Base-by-base conservation (phyloP, 2,329 filamentous ascomycete species). In the Beauveria pseudobassiana region DNA sequence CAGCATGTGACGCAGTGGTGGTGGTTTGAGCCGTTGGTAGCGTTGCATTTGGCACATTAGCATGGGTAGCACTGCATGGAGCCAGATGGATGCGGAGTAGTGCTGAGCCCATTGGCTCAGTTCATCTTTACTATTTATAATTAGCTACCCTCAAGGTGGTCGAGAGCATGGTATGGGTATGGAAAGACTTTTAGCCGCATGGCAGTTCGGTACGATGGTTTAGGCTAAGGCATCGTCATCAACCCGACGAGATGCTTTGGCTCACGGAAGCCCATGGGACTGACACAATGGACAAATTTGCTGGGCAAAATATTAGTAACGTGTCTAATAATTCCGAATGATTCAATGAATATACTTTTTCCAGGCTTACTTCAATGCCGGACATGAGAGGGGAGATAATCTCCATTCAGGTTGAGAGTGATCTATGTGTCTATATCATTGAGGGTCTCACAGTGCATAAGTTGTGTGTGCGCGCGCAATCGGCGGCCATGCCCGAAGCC, bases 51-150 rank as follows among this genome's bases (percentile, higher is more conserved):
- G 43, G 59, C 28, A 53, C 26, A 26, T 16, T 46, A 18, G n/a
- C 40, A 46, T 38, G 48, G 57, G 58, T 60, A 45, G 28, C 58
- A 60, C 49, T 48, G 49, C 40, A 60, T 46, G 40, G 58, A 22
- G 20, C 28, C 58, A 30, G 42, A 54, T 53, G 49, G 46, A 54
- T 53, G 50, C 50, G 50, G 58, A 46, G 50, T 28, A 48, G 14
- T 30, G 26, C 38, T 46, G 49, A 40, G 10, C 49, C 40, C n/a
- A n/a, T 26, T 40, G 22, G 26, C 40, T 53, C 49, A 5, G 20
- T 28, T 40, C 22, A 42, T 51, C 40, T 52, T n/a, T 16, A 43
- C 14, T 52, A 43, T 52, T 52, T 38, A 34, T 42, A 58, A 49
- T 50, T 20, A 40, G 26, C 28, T 49, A 49, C 46, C 26, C 16